Percentiles rank a stretch among this genome's conserved stretches.
phyloP scores from a whole-genome alignment of 2,329 filamentous ascomycete genomes.

The Aspergillus floridensis region DNA sequence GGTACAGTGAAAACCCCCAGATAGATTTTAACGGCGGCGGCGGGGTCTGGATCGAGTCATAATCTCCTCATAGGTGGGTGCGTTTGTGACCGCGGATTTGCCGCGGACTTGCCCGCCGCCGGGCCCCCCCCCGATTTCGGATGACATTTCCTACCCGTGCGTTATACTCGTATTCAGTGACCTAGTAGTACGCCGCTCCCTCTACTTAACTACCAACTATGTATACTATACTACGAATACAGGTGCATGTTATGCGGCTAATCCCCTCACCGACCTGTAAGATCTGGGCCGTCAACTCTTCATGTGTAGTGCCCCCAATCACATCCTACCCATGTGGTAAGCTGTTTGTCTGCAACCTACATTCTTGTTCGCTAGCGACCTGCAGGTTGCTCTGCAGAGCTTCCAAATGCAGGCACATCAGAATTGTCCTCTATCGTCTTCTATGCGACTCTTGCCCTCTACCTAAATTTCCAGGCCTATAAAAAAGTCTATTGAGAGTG shows the following conservation, averaged over 20 bases:
- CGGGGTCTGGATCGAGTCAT: neutral
- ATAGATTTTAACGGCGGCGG: neutral
- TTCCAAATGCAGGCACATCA: neutral
- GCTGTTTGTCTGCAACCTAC: neutral
- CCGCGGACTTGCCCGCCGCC: neutral
- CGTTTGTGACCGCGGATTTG: neutral
- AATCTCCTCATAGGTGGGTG: neutral
- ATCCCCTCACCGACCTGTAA: neutral
- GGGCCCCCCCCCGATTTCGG: slow-evolving; percentile 5
- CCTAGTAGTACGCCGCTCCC: too few relatives aligned
- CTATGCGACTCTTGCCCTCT: neutral
- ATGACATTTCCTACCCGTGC: neutral
- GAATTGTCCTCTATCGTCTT: neutral
- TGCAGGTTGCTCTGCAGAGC: neutral
- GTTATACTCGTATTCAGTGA: too few relatives aligned
- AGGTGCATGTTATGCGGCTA: too few relatives aligned
- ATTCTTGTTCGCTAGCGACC: neutral
- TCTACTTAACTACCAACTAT: too few relatives aligned
- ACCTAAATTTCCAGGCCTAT: neutral
- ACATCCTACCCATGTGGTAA: neutral
- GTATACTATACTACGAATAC: too few relatives aligned
- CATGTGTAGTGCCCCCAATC: neutral
- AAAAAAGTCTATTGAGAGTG: neutral
- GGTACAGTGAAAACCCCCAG: neutral
- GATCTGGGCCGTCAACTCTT: neutral